These are phyloP conservation scores for Penstemon barbatus DNA, from an alignment of 257 asterid genomes.

Conservation along the genomic window DNA sequence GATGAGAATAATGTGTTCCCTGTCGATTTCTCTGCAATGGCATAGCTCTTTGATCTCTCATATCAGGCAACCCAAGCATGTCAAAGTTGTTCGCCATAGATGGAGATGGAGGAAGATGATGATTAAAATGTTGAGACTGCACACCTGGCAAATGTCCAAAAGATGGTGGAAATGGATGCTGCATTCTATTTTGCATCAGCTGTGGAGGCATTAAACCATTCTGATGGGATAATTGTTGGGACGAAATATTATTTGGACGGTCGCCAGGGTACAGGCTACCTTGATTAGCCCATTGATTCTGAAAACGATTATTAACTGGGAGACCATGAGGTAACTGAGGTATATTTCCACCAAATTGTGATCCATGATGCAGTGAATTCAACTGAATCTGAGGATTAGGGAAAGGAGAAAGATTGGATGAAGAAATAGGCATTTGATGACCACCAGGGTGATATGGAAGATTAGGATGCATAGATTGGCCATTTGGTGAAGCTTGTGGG, in stretches of 20 bases:
- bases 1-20: conserved; percentile 54
- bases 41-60: conserved; percentile 72
- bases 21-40: conserved; percentile 58
- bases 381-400: conserved; percentile 56
- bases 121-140: conserved; percentile 56
- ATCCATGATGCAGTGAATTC: conserved; percentile 52
- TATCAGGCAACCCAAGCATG: conserved; percentile 59
- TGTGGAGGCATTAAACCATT: conserved; percentile 68
- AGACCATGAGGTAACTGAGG: conserved; percentile 69
- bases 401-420: conserved; percentile 56
- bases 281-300: conserved; percentile 64
- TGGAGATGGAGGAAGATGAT: conserved; percentile 57
- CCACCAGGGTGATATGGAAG: conserved; percentile 46
- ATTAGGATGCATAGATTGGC: conserved; percentile 44
- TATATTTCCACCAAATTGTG: conserved; percentile 66
- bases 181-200: conserved; percentile 57
- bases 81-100: conserved; percentile 66
- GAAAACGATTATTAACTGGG: conserved; percentile 57
- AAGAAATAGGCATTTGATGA: conserved; percentile 47
- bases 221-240: conserved; percentile 59
- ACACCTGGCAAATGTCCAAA: conserved; percentile 54
- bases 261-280: conserved; percentile 47
- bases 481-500: conserved; percentile 71
- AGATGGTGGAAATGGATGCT: conserved; percentile 61
- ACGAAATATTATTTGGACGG: conserved; percentile 51